Conservation (phyloP, 192 early-diverging fungal genomes). For the Diversispora epigaea region DNA sequence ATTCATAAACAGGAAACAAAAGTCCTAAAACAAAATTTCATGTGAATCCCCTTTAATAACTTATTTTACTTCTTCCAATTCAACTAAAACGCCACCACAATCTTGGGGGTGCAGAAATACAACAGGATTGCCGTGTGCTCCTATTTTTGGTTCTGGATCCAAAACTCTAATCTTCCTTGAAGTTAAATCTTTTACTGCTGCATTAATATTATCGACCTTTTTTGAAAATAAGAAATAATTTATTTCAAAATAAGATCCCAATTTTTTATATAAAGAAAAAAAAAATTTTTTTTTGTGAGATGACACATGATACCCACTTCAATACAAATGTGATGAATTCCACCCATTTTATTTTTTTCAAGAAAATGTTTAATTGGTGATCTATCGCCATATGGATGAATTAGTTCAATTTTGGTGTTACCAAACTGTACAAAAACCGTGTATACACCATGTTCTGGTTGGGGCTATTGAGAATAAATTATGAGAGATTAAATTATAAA, state of each 20-base stretch:
- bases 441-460: conserved; percentile 82
- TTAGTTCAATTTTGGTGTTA: conserved; percentile 84
- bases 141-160: conserved; percentile 74
- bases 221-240: background rate
- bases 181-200: conserved; percentile 66
- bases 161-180: conserved; percentile 63
- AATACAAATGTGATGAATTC: conserved; percentile 84
- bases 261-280: background rate
- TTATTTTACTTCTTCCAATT: conserved; percentile 55
- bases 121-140: conserved; percentile 77
- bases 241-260: background rate
- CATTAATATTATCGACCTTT: conserved; percentile 63
- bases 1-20: too few relatives aligned
- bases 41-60: background rate
- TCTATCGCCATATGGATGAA: conserved; percentile 72
- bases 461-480: conserved; percentile 41
- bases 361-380: conserved; percentile 78
- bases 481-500: background rate
- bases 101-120: conserved; percentile 83
- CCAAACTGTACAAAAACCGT: conserved; percentile 84
- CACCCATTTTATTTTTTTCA: conserved; percentile 76
- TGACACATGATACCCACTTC: conserved; percentile 44
- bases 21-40: too few relatives aligned
- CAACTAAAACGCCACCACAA: conserved; percentile 78
- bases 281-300: background rate